Percentiles rank a stretch among this genome's conserved stretches.
These are phyloP conservation scores for Fusarium secorum DNA, from an alignment of 2,329 filamentous ascomycete genomes.

Conservation along the genomic window DNA sequence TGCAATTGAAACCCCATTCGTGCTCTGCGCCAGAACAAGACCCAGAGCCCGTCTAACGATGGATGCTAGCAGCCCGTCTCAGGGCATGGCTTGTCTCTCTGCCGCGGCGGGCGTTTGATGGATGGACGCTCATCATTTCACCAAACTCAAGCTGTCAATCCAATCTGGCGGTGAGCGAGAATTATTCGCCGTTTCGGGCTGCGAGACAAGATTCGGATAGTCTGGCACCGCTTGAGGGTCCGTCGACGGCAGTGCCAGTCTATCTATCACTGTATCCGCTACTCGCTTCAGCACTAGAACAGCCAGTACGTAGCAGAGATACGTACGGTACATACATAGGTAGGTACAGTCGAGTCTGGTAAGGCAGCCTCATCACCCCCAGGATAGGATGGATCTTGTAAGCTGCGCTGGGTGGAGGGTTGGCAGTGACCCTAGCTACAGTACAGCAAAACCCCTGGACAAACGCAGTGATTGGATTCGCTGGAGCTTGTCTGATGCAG, in stretches of 20 bases:
- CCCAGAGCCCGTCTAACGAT: slow-evolving; percentile 15
- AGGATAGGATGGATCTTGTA: slow-evolving; percentile 12
- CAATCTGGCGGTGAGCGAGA: slow-evolving; percentile 42
- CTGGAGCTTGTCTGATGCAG: slow-evolving; percentile 8
- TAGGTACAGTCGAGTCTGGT: slow-evolving; percentile 21
- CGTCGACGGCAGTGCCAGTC: slow-evolving; percentile 21
- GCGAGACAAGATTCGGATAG: slow-evolving; percentile 25
- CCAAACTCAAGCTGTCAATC: slow-evolving; percentile 20
- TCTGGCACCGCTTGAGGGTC: slow-evolving; percentile 31
- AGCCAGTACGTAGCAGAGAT: neutral
- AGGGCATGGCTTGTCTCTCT: slow-evolving; percentile 30
- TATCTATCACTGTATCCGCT: slow-evolving; percentile 1
- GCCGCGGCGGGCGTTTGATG: slow-evolving; percentile 35
- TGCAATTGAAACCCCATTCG: slow-evolving; percentile 43
- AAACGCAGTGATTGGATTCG: slow-evolving; percentile 31
- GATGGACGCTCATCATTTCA: slow-evolving; percentile 27
- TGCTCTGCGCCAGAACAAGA: slow-evolving; percentile 25
- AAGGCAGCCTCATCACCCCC: slow-evolving; percentile 28
- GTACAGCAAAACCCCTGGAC: slow-evolving; percentile 21
- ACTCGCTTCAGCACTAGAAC: slow-evolving; percentile 19
- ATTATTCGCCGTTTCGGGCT: slow-evolving; percentile 7
- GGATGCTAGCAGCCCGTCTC: slow-evolving; percentile 28
- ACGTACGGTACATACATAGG: neutral
- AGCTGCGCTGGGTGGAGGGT: slow-evolving; percentile 22
- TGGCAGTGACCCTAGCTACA: slow-evolving; percentile 30